These are phyloP conservation scores for Starmerella cellae DNA, from an alignment of 805 yeast genomes.

Conservation along the genomic window DNA sequence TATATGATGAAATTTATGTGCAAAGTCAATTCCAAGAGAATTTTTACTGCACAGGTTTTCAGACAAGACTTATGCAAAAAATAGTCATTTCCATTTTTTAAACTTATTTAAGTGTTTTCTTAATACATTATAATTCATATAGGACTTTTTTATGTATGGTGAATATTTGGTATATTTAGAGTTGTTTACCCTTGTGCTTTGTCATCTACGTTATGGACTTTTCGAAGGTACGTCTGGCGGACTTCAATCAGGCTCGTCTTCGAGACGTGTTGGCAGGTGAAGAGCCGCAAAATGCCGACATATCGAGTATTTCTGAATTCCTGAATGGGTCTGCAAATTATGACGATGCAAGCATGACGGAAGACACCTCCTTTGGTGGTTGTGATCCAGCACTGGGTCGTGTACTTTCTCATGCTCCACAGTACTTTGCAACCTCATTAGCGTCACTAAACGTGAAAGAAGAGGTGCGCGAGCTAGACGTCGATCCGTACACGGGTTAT, in stretches of 20 bases:
- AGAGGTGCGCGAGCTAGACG: not conserved
- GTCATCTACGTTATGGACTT: slow-evolving; percentile 12
- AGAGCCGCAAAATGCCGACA: not conserved
- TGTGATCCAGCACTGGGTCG: not conserved
- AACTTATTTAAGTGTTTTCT: too few species aligned
- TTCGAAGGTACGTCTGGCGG: slow-evolving; percentile 16
- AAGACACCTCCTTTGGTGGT: not conserved
- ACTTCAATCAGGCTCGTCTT: slow-evolving; percentile 13
- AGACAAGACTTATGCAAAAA: too few species aligned
- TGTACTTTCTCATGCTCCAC: slow-evolving; percentile 11
- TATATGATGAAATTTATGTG: too few species aligned
- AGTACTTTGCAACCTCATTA: slow-evolving; percentile 6
- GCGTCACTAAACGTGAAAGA: not conserved
- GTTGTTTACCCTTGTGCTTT: too few species aligned
- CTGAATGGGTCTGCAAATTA: not conserved
- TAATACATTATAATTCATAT: too few species aligned
- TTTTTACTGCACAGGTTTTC: too few species aligned
- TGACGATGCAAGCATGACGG: not conserved
- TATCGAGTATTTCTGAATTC: not conserved
- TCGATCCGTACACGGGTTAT: slow-evolving; percentile 8
- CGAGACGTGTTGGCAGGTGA: slow-evolving; percentile 5
- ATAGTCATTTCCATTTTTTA: too few species aligned
- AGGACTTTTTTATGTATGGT: not conserved
- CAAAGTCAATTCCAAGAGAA: too few species aligned
- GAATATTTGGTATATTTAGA: not conserved